Conservation (phyloP, 1,284 basidiomycete genomes). For the Schizophyllum commune region DNA sequence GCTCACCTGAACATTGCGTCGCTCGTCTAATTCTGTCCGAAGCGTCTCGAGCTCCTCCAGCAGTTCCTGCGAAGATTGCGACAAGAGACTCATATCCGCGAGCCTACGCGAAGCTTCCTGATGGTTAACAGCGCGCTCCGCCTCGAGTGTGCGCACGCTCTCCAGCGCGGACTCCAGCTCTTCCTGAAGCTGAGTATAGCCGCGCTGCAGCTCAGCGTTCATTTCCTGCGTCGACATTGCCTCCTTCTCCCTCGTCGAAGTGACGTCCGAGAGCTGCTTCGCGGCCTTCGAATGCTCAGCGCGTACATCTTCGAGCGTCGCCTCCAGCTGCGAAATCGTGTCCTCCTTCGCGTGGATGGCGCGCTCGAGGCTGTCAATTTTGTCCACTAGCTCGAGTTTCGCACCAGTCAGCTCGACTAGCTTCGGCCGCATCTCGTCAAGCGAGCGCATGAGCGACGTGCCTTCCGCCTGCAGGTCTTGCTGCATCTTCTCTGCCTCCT, state of each 20-base stretch:
- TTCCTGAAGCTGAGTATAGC: slow-evolving; percentile 51
- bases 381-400: slow-evolving; percentile 61
- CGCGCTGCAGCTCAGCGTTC: slow-evolving; percentile 52
- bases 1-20: slow-evolving; percentile 32
- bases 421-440: slow-evolving; percentile 81
- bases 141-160: slow-evolving; percentile 47
- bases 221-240: slow-evolving; percentile 36
- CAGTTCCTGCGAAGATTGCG: slow-evolving; percentile 33
- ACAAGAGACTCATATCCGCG: slow-evolving; percentile 47
- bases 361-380: slow-evolving; percentile 46
- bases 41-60: slow-evolving; percentile 42
- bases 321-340: slow-evolving; percentile 55
- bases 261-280: slow-evolving; percentile 32
- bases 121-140: slow-evolving; percentile 47
- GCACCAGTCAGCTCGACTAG: slow-evolving; percentile 68
- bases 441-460: slow-evolving; percentile 59
- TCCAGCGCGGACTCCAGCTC: slow-evolving; percentile 48
- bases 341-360: slow-evolving; percentile 47
- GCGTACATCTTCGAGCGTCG: slow-evolving; percentile 43
- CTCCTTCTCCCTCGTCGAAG: slow-evolving; percentile 42
- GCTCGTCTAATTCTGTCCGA: slow-evolving; percentile 43
- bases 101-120: slow-evolving; percentile 42
- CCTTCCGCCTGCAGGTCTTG: slow-evolving; percentile 68
- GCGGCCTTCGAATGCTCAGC: slow-evolving; percentile 40
- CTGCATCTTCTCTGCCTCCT: slow-evolving; percentile 65